phyloP scores from a whole-genome alignment of 129 eudicot species.

The Deinandra increscens region DNA sequence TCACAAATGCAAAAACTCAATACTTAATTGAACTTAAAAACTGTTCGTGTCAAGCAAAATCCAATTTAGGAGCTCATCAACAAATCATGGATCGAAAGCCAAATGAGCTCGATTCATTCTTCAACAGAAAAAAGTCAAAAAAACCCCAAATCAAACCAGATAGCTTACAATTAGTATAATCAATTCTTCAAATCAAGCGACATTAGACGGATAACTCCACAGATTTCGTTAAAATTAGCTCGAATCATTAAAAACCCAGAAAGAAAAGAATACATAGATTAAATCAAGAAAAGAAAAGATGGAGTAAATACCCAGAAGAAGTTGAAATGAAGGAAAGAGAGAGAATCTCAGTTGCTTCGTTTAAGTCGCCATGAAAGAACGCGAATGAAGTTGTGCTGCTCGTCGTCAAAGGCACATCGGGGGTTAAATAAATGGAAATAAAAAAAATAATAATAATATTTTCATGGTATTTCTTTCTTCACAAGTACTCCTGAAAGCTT shows the following conservation, averaged over 20 bases:
- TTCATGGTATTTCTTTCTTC: slow-evolving; percentile 10
- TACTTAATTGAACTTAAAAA: neutral
- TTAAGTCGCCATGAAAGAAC: slow-evolving; percentile 27
- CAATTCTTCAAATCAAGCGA: too few relatives aligned
- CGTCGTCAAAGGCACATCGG: slow-evolving; percentile 10
- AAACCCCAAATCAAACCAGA: slow-evolving; percentile 7
- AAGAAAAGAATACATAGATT: neutral
- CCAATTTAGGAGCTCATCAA: neutral
- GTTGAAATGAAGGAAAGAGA: too few relatives aligned
- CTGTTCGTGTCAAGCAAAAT: neutral
- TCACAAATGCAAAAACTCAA: neutral
- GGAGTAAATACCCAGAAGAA: slow-evolving; percentile 30
- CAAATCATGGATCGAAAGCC: slow-evolving; percentile 7
- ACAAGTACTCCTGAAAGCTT: slow-evolving; percentile 9
- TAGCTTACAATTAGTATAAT: neutral
- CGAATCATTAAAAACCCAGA: slow-evolving; percentile 14
- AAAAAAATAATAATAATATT: neutral
- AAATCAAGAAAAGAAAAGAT: slow-evolving; percentile 9
- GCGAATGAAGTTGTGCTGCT: slow-evolving; percentile 1
- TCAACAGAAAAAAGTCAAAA: too few relatives aligned
- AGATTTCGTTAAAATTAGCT: slow-evolving; percentile 9
- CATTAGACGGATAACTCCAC: neutral
- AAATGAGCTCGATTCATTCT: neutral
- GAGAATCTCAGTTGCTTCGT: slow-evolving; percentile 30
- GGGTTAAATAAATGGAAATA: slow-evolving; percentile 16